Percentiles rank a stretch among this genome's conserved stretches.
These are phyloP conservation scores for Sesbania bispinosa DNA, from an alignment of 306 rosid species.

Conservation along the genomic window DNA sequence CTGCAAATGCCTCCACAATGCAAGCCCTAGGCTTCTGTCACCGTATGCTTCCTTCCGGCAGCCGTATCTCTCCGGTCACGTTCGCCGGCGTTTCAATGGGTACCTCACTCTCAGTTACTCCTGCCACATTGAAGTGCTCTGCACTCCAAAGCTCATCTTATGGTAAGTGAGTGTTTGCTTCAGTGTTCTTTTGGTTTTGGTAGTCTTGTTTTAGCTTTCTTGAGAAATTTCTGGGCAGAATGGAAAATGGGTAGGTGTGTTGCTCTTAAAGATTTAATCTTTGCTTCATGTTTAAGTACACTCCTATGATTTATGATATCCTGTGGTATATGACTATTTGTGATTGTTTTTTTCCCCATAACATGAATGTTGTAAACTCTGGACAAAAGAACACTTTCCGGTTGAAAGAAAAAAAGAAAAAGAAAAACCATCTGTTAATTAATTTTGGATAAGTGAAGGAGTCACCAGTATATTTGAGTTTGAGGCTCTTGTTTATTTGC, in stretches of 20 bases:
- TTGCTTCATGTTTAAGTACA: background rate
- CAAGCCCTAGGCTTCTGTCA: slow-evolving; percentile 29
- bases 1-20: slow-evolving; percentile 5
- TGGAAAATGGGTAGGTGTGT: background rate
- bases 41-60: slow-evolving; percentile 9
- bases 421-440: background rate
- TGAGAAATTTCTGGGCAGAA: background rate
- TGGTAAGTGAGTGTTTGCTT: slow-evolving; percentile 30
- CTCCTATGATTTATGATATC: background rate
- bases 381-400: background rate
- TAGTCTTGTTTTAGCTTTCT: background rate
- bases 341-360: background rate
- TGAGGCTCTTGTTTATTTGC: background rate
- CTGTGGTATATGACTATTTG: background rate
- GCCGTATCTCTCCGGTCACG: slow-evolving; percentile 23
- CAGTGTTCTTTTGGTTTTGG: background rate
- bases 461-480: background rate
- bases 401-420: background rate
- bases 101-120: slow-evolving; percentile 20
- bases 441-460: background rate
- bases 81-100: slow-evolving; percentile 23
- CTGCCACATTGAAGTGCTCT: slow-evolving; percentile 33
- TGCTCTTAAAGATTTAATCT: slow-evolving; percentile 9
- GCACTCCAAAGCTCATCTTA: slow-evolving; percentile 9
- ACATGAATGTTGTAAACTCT: background rate